Evolutionary conservation across 768 basidiomycete species (phyloP), one percentile per base, ranked within the genome.

Genomic region (Lactifluus hygrophoroides): DNA sequence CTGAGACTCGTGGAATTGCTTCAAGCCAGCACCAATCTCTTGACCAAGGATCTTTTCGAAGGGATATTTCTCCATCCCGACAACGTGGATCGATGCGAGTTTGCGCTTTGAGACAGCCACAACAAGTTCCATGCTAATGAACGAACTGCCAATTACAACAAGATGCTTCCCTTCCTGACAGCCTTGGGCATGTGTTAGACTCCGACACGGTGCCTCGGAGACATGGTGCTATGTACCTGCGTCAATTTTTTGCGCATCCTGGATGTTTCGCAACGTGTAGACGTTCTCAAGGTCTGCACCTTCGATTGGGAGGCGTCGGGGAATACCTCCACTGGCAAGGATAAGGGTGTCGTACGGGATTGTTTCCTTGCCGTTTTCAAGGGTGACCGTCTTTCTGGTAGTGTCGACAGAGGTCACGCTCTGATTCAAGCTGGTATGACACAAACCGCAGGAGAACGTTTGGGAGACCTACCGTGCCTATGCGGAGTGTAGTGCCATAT

Each of bases 81-180:
- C 80, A 60, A 95, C 84, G 61, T 89, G 84, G 44, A 94, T 84
- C 30, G 85, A 86, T 13, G 86, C 86, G 21, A 91, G 83, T 63
- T 86, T 85, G 53, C 87, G 83, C 65, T 83, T 83, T 8, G 81
- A 70, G 2, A 88, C 71, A 0, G 90, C 87, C n/a, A 75, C 78
- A 7, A 90, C 90, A n/a, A 92, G 75, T 69, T 94, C 90, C 90
- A 96, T 90, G 56, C 87, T 83, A 66, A 96, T 96, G 74, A 94
- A 96, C 14, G 87, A 90, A 50, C 84, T 87, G 2, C 94, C 94
- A 62, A 95, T 85, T 13, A 94, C 80, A 32, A 92, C 90, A 58
- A 87, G 70, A 49, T 76, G 76, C 71, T 91, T 88, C 34, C 86
- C 86, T 63, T 89, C 86, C 71, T 86, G 74, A 35, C 79, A 79